Evolutionary conservation across 148 eudicot genomes (phyloP), one percentile per base, ranked within the genome.

Genomic region (Chenopodium berlandieri): DNA sequence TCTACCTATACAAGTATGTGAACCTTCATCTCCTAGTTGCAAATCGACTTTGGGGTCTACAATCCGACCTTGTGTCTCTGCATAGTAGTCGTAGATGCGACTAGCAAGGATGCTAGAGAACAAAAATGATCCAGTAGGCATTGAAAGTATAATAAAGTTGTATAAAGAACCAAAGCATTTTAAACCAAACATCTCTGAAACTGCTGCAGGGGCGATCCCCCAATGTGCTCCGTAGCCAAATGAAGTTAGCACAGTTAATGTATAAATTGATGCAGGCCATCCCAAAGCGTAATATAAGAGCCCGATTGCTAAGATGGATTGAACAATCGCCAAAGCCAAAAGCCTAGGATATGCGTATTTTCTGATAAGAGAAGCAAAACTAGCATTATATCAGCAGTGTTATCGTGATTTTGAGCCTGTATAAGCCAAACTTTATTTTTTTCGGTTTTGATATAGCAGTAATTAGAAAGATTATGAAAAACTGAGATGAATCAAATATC

Each of bases 141-240:
- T 85, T 54, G 90, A 86, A 62, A 89, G 83, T 17, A 87, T 85
- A 9, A 90, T 84, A 56, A 89, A 90, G 54, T 88, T 91, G 32
- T 89, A 91, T 25, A 89, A 80, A 0, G 93, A 86, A 60, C 90
- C 91, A 20, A 91, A 91, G 82, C 93, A 88, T 83, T 87, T 90
- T 81, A 91, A 52, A 32, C 91, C 92, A 81, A 90, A 90, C 56
- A 87, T 80, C 83, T 91, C 94, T 10, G 92, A 91, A 58, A 86
- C 84, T 31, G 94, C 81, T 34, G 92, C 92, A 1, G 94, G 92
- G 75, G 87, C 88, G 14, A 91, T 86, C 16, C 89, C 92, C 92
- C 92, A 91, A 65, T 91, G 92, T 10, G 91, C 92, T 12, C 94
- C 92, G 66, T 88, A 91, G 37, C 91, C 87, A 22, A 89, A 80